Evolutionary conservation across 352 stramenopile genomes (phyloP).

Genomic region (Plasmopara viticola): DNA sequence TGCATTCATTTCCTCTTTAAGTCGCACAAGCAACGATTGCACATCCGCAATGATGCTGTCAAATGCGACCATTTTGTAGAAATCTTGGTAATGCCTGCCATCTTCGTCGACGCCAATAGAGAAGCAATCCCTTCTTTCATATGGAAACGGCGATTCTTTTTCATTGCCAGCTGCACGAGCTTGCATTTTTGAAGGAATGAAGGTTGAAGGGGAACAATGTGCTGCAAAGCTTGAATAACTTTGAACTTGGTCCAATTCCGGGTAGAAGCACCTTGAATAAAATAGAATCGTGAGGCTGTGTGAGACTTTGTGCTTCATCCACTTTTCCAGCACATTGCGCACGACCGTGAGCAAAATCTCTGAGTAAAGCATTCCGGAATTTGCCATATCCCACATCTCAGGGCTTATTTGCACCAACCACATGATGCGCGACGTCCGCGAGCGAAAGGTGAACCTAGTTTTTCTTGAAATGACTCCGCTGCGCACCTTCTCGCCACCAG

Average conservation of each 20-base stretch:
- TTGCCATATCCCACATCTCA: constrained; percentile 92
- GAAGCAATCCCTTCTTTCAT: constrained; percentile 57
- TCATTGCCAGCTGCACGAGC: constrained; percentile 19
- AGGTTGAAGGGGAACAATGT: constrained; percentile 12
- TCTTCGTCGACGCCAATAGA: constrained; percentile 70
- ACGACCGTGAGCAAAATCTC: constrained; percentile 85
- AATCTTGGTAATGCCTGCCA: constrained; percentile 76
- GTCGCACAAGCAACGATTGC: constrained; percentile 51
- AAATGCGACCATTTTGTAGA: constrained; percentile 81
- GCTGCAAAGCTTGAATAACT: constrained; percentile 14
- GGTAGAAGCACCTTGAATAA: constrained; percentile 87
- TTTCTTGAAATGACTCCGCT: constrained; percentile 92
- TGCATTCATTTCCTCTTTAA: constrained; percentile 75
- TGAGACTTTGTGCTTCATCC: constrained; percentile 87
- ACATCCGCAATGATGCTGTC: constrained; percentile 69
- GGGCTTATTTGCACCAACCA: constrained; percentile 96
- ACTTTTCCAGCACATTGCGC: constrained; percentile 82
- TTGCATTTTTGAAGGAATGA: constrained; percentile 18
- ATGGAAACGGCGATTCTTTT: constrained; percentile 54
- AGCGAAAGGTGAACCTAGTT: constrained; percentile 96
- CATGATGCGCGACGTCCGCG: constrained; percentile 93
- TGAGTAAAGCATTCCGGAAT: constrained; percentile 85
- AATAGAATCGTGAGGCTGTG: constrained; percentile 92
- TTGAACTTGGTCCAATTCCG: constrained; percentile 52
- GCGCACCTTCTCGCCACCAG: constrained; percentile 69